These are phyloP conservation scores for Bacidia gigantensis DNA, from an alignment of 495 filamentous ascomycete species.

Conservation along the genomic window DNA sequence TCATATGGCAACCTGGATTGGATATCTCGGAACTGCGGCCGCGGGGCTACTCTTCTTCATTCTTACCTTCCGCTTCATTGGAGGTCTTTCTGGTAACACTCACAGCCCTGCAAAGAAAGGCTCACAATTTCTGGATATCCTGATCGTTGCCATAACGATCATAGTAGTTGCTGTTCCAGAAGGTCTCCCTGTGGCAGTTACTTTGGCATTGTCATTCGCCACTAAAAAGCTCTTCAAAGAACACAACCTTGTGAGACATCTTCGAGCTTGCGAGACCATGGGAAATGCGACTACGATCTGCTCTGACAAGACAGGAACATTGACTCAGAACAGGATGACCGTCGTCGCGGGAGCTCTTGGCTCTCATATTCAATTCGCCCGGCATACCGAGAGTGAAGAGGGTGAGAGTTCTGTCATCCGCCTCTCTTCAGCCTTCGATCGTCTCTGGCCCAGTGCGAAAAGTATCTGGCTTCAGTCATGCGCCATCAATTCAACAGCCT, in stretches of 20 bases:
- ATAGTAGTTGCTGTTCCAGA: conserved; percentile 62
- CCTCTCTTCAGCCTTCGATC: conserved; percentile 25
- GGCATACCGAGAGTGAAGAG: conserved; percentile 23
- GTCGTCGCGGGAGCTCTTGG: conserved; percentile 50
- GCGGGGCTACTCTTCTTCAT: conserved; percentile 51
- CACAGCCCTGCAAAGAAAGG: conserved; percentile 42
- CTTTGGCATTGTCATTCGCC: conserved; percentile 54
- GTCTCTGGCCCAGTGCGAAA: conserved; percentile 28
- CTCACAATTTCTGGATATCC: conserved; percentile 49
- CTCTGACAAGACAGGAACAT: conserved; percentile 56
- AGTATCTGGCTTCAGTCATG: conserved; percentile 45
- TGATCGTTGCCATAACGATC: conserved; percentile 57
- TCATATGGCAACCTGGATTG: conserved; percentile 51
- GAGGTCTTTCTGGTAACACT: conserved; percentile 34
- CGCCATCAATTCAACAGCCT: conserved; percentile 53
- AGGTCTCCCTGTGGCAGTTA: conserved; percentile 53
- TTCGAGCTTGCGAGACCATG: conserved; percentile 59
- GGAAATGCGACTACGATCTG: conserved; percentile 58
- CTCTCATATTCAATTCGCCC: conserved; percentile 37
- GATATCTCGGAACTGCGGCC: conserved; percentile 37
- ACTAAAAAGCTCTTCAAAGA: conserved; percentile 58
- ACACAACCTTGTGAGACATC: conserved; percentile 52
- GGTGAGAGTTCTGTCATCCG: conserved; percentile 15
- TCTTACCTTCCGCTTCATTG: conserved; percentile 47
- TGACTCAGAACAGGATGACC: conserved; percentile 63